These are phyloP conservation scores for Noccaea caerulescens DNA, from an alignment of 345 rosid genomes.

Conservation along the genomic window DNA sequence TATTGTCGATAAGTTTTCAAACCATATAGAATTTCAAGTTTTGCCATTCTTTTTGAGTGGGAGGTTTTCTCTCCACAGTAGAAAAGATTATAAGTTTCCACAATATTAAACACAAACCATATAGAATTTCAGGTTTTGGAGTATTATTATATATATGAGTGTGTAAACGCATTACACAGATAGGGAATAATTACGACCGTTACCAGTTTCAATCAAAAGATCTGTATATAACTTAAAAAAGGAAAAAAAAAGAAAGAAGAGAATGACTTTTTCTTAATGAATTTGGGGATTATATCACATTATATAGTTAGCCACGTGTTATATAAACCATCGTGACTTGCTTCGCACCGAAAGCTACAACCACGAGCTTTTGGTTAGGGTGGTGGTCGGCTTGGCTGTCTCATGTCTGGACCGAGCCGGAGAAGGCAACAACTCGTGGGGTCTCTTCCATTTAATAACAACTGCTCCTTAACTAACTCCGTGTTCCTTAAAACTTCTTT, in stretches of 20 bases:
- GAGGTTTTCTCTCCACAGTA: too few species aligned
- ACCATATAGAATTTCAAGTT: too few species aligned
- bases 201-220: constrained; percentile 20
- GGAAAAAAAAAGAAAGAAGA: not conserved
- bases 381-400: constrained; percentile 31
- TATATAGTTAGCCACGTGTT: constrained; percentile 26
- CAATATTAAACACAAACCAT: not conserved
- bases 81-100: too few species aligned
- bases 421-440: constrained; percentile 30
- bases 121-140: not conserved
- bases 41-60: too few species aligned
- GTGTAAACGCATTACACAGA: not conserved
- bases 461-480: constrained; percentile 40
- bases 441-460: constrained; percentile 15
- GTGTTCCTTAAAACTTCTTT: constrained; percentile 24
- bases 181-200: constrained; percentile 23
- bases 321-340: constrained; percentile 9
- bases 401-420: constrained; percentile 34
- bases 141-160: too few species aligned
- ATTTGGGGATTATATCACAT: constrained; percentile 23
- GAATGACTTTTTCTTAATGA: not conserved
- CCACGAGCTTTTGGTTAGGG: constrained; percentile 20
- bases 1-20: too few species aligned
- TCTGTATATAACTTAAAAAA: not conserved
- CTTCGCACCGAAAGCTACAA: constrained; percentile 38